These are phyloP conservation scores for Eutypella sp. DNA, from an alignment of 2,329 filamentous ascomycete genomes.

Conservation along the genomic window DNA sequence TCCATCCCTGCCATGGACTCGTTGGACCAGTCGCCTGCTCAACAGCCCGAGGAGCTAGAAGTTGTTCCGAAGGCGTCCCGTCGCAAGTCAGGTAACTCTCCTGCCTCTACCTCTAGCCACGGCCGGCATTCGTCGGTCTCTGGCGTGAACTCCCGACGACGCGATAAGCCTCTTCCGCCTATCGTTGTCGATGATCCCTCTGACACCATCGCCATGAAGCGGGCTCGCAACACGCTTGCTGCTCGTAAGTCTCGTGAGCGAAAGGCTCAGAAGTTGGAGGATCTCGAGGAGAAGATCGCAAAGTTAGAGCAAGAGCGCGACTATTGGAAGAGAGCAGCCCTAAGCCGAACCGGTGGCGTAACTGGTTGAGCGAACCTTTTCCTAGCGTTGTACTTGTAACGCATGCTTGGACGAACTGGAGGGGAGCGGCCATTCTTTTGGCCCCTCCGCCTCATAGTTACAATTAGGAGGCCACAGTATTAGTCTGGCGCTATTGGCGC, in stretches of 20 bases:
- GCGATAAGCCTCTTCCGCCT: slow-evolving; percentile 74
- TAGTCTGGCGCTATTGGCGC: slow-evolving; percentile 21
- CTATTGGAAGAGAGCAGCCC: slow-evolving; percentile 58
- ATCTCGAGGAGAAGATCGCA: slow-evolving; percentile 68
- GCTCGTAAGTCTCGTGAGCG: slow-evolving; percentile 89
- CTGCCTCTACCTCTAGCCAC: slow-evolving; percentile 32
- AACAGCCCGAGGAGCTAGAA: slow-evolving; percentile 45
- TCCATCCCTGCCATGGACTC: slow-evolving; percentile 27
- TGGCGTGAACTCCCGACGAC: slow-evolving; percentile 68
- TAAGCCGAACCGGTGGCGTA: slow-evolving; percentile 33
- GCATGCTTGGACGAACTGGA: slow-evolving; percentile 28
- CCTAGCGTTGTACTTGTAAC: slow-evolving; percentile 15
- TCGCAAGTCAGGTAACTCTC: slow-evolving; percentile 45
- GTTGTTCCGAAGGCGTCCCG: slow-evolving; percentile 36
- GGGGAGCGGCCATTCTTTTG: slow-evolving; percentile 18
- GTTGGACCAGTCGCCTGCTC: slow-evolving; percentile 41
- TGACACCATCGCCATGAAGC: slow-evolving; percentile 81
- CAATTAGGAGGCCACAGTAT: slow-evolving; percentile 18
- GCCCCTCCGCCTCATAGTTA: slow-evolving; percentile 19
- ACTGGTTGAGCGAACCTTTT: slow-evolving; percentile 22
- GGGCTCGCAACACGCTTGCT: slow-evolving; percentile 87
- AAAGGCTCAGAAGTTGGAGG: slow-evolving; percentile 72
- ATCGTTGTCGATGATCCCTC: slow-evolving; percentile 70
- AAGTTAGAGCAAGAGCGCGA: slow-evolving; percentile 63
- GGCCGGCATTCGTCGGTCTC: slow-evolving; percentile 63